Conservation (phyloP, 345 rosid species). For the Eucalyptus albens region DNA sequence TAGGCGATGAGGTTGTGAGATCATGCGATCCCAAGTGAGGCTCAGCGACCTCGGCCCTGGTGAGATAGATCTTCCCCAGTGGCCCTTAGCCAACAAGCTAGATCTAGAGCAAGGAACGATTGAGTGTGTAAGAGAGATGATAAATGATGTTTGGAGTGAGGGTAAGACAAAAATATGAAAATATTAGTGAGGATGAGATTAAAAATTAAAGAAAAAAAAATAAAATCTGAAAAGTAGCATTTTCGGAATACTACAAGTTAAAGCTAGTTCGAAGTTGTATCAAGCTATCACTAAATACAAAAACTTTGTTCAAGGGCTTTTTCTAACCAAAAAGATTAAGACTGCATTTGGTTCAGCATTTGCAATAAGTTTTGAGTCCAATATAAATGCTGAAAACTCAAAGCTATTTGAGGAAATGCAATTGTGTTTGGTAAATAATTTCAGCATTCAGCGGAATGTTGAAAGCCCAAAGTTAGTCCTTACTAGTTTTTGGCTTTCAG, state of each 20-base stretch:
- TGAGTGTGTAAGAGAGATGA: not conserved
- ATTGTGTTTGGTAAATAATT: too few relatives aligned
- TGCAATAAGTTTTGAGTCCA: too few relatives aligned
- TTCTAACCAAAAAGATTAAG: not conserved
- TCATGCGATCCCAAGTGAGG: not conserved
- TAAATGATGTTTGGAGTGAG: not conserved
- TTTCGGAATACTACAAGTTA: not conserved
- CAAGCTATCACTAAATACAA: not conserved
- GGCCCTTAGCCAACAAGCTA: not conserved
- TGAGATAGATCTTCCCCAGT: not conserved
- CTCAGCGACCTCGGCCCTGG: not conserved
- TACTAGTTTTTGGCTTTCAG: too few relatives aligned
- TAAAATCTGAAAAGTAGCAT: not conserved
- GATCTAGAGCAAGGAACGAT: not conserved
- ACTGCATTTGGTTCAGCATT: too few relatives aligned
- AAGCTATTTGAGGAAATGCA: too few relatives aligned
- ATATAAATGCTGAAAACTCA: too few relatives aligned
- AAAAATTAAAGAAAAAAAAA: not conserved
- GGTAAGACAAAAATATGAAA: not conserved
- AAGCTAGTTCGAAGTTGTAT: not conserved
- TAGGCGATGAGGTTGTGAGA: fast-evolving
- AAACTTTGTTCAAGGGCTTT: not conserved
- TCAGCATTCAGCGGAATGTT: too few relatives aligned
- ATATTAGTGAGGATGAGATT: not conserved
- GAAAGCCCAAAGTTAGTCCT: too few relatives aligned